These are phyloP conservation scores for Gossypium mustelinum DNA, from an alignment of 345 rosid species.

Conservation along the genomic window DNA sequence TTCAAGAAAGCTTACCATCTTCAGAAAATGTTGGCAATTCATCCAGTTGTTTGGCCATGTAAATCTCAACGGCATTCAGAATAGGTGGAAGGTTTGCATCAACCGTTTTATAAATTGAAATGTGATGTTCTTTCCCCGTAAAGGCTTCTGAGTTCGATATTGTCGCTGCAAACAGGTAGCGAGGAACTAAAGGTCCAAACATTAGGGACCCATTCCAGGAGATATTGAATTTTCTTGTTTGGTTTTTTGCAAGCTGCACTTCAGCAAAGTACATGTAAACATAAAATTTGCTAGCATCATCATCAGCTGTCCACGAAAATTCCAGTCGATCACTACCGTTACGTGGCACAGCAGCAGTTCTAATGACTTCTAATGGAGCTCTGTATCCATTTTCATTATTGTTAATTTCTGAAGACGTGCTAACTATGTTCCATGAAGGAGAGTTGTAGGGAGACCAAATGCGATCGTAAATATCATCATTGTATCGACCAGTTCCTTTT, in stretches of 20 bases:
- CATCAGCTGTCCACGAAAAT: constrained; percentile 27
- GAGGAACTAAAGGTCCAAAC: constrained; percentile 27
- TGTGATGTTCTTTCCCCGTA: constrained; percentile 38
- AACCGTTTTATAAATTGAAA: constrained; percentile 31
- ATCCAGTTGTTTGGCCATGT: constrained; percentile 13
- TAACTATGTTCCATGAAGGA: constrained; percentile 29
- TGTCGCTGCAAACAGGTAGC: constrained; percentile 15
- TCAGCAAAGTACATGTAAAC: constrained; percentile 41
- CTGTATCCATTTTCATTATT: constrained; percentile 29
- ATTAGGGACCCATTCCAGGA: constrained; percentile 37
- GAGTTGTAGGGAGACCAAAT: constrained; percentile 37
- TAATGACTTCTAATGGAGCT: constrained; percentile 39
- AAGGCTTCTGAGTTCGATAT: constrained; percentile 32
- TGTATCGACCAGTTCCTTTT: constrained; percentile 27
- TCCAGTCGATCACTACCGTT: constrained; percentile 27
- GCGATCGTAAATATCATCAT: constrained; percentile 42
- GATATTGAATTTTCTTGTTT: constrained; percentile 36
- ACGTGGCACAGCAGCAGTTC: constrained; percentile 31
- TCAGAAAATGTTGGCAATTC: constrained; percentile 19
- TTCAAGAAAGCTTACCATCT: constrained; percentile 25
- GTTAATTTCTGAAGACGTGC: constrained; percentile 27
- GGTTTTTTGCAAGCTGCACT: constrained; percentile 27
- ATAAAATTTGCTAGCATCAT: constrained; percentile 25
- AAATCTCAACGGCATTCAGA: constrained; percentile 42
- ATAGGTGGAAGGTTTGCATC: constrained; percentile 38